Base-by-base conservation (phyloP, 352 stramenopile genomes). In the Phytopythium delawarense region DNA sequence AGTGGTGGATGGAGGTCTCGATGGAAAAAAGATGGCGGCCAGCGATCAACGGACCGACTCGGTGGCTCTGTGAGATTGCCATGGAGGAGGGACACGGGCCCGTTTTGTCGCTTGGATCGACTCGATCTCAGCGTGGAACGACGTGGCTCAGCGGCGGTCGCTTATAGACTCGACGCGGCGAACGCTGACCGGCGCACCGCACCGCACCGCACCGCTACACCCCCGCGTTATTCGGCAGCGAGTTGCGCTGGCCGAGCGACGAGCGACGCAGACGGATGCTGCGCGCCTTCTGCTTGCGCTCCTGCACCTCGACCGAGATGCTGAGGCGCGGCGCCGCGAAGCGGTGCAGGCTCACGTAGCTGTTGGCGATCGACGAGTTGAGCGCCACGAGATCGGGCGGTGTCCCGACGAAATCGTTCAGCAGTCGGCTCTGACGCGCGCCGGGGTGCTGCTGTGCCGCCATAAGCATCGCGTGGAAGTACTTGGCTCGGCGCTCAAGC, bases 281-380 rank as follows among this genome's bases (percentile, higher is more conserved):
- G 52, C 77, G 73, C 50, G 83, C 83, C 58, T 86, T 85, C 53
- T 92, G 71, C 52, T 89, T 89, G 57, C 83, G 77, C 62, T 92
- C 77, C 39, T 92, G 80, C 37, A 85, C 76, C 61, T 92, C 83
- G 56, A 92, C 80, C 42, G 75, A 76, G 18, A 90, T 81, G 35
- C 74, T 74, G 61, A 92, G 44, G 53, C 85, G 86, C 25, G 83
- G 80, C 8, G 79, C 83, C 0, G 83, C 80, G 55, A 90, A 92
- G n/a, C 83, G 77, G 40, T 89, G 89, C 18, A 92, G 60, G 53
- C 83, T 90, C 67, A 92, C 83, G 70, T 92, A 92, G 62, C 72
- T 86, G 70, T 76, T 86, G 59, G 80, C 76, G 13, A 85, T 65
- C n/a, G 76, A 88, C 13, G 73, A 84, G 59, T 86, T 60, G 34